These are phyloP conservation scores for Podaxis mareebaensis DNA, from an alignment of 768 basidiomycete genomes.

Conservation along the genomic window DNA sequence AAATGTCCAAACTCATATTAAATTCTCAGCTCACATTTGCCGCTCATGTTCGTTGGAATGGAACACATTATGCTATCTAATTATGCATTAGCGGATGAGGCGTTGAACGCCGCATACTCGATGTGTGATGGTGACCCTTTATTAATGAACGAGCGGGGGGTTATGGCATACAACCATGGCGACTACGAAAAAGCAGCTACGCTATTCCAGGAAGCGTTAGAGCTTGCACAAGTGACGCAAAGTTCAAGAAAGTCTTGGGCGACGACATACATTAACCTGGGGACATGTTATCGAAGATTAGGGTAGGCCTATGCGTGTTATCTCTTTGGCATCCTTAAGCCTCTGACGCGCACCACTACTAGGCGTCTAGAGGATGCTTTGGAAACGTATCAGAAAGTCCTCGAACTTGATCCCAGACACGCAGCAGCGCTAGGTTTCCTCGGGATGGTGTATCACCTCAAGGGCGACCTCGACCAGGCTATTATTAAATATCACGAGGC, in stretches of 20 bases:
- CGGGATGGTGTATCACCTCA: conserved; percentile 84
- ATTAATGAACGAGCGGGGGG: conserved; percentile 89
- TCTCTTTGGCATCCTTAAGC: neutral
- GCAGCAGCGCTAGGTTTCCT: conserved; percentile 82
- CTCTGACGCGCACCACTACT: neutral
- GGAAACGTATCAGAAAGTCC: conserved; percentile 70
- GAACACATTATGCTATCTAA: conserved; percentile 94
- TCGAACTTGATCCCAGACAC: conserved; percentile 86
- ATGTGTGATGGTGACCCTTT: conserved; percentile 90
- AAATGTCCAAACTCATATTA: neutral
- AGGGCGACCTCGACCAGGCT: conserved; percentile 72
- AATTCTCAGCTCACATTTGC: conserved; percentile 80
- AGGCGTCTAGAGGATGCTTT: conserved; percentile 67
- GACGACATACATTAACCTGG: conserved; percentile 89
- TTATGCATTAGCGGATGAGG: conserved; percentile 79
- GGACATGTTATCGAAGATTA: conserved; percentile 82
- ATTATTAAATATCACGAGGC: conserved; percentile 95
- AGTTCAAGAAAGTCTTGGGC: conserved; percentile 85
- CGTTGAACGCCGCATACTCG: conserved; percentile 75
- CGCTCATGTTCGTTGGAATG: conserved; percentile 96
- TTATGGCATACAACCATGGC: conserved; percentile 87
- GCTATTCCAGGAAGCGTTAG: conserved; percentile 74
- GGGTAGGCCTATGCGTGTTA: conserved; percentile 46
- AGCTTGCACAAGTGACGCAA: conserved; percentile 83
- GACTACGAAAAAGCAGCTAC: conserved; percentile 74